Evolutionary conservation across 441 rosid genomes (phyloP).

Genomic region (Adansonia grandidieri): DNA sequence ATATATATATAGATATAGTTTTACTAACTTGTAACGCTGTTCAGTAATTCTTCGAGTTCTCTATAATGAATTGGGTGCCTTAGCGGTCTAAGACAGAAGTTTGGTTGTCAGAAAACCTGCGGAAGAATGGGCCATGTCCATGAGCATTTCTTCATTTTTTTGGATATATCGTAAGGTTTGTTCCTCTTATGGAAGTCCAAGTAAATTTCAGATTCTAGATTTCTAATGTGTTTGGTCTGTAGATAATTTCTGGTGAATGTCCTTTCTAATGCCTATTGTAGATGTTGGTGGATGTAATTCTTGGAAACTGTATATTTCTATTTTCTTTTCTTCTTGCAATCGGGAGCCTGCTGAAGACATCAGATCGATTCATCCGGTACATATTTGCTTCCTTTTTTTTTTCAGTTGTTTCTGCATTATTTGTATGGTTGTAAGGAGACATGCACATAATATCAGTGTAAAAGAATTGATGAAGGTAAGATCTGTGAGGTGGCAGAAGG

Average conservation of each 20-base stretch:
- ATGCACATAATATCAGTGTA: background rate
- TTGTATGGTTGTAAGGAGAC: slow-evolving; percentile 1
- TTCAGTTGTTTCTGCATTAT: background rate
- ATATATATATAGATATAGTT: background rate
- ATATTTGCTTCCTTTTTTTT: slow-evolving; percentile 2
- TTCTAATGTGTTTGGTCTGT: slow-evolving; percentile 21
- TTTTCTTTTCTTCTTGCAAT: slow-evolving; percentile 49
- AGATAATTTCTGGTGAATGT: slow-evolving; percentile 16
- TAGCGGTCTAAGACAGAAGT: slow-evolving; percentile 59
- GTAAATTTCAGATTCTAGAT: background rate
- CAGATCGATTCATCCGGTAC: slow-evolving; percentile 51
- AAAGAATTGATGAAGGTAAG: background rate
- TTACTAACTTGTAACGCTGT: background rate
- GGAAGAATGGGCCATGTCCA: slow-evolving; percentile 44
- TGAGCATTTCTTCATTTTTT: slow-evolving; percentile 40
- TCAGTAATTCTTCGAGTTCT: slow-evolving; percentile 20
- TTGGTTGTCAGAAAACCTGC: slow-evolving; percentile 48
- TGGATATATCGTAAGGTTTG: slow-evolving; percentile 51
- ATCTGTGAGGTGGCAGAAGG: background rate
- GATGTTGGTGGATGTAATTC: slow-evolving; percentile 56
- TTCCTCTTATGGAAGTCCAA: background rate
- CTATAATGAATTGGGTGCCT: slow-evolving; percentile 37
- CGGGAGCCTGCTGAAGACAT: slow-evolving; percentile 43
- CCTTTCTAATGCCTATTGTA: slow-evolving; percentile 27
- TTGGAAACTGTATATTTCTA: slow-evolving; percentile 61